These are phyloP conservation scores for Ceratocystis huliohia DNA, from an alignment of 2,329 filamentous ascomycete genomes.

Conservation along the genomic window DNA sequence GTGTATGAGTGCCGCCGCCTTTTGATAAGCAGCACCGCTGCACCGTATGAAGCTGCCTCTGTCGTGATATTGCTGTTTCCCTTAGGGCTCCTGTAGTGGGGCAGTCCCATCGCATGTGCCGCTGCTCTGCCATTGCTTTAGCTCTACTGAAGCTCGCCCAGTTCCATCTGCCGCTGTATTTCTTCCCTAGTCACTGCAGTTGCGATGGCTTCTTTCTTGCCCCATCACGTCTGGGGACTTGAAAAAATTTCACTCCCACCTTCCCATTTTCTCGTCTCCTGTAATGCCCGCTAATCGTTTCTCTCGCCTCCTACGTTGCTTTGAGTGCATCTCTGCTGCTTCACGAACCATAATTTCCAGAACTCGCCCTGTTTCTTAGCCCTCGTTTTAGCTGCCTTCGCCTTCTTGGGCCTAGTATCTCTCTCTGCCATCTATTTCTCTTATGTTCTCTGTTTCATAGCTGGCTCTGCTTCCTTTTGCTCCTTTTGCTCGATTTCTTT, in stretches of 20 bases:
- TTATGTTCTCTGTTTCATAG: slow-evolving; percentile 1
- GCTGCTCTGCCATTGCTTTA: too few species aligned
- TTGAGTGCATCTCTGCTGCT: not conserved
- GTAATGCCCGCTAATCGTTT: not conserved
- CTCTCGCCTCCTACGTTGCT: not conserved
- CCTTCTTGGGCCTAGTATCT: too few species aligned
- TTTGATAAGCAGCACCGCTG: too few species aligned
- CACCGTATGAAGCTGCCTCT: too few species aligned
- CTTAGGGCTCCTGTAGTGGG: too few species aligned
- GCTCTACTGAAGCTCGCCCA: too few species aligned
- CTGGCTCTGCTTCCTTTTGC: not conserved
- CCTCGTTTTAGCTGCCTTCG: not conserved
- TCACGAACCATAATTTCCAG: not conserved
- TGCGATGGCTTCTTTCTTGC: too few species aligned
- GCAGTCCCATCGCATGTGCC: too few species aligned
- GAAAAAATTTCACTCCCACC: not conserved
- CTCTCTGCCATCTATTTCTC: not conserved
- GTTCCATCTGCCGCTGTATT: too few species aligned
- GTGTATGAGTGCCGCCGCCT: too few species aligned
- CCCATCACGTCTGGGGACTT: not conserved
- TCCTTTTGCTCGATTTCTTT: not conserved
- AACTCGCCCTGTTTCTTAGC: not conserved
- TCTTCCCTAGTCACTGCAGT: too few species aligned
- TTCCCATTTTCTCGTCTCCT: not conserved
- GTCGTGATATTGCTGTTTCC: too few species aligned